Evolutionary conservation across 257 asterid genomes (phyloP).

Genomic region (Solanum corneliomulleri): DNA sequence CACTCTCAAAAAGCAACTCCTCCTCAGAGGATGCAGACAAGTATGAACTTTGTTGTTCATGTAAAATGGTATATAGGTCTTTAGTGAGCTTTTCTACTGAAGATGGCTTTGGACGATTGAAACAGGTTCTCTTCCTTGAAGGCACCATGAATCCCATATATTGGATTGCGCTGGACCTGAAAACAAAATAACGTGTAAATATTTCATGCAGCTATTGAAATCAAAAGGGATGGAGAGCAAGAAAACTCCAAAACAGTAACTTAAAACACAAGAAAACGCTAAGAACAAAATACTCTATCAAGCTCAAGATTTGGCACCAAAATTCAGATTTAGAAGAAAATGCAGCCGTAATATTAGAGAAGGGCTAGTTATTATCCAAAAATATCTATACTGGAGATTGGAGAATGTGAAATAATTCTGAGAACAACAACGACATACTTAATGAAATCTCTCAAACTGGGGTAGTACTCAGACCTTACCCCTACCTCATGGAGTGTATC

Average conservation of each 20-base stretch:
- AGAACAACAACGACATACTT: neutral
- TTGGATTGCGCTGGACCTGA: conserved; percentile 25
- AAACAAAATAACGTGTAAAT: neutral
- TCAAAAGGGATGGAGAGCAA: neutral
- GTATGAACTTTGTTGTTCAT: conserved; percentile 70
- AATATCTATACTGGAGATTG: neutral
- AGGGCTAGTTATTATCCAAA: neutral
- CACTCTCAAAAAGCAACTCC: conserved; percentile 76
- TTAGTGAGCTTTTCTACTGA: conserved; percentile 79
- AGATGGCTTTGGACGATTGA: conserved; percentile 71
- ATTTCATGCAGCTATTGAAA: neutral
- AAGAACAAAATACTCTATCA: neutral
- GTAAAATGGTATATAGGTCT: conserved; percentile 79
- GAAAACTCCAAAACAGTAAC: neutral
- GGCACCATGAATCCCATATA: conserved; percentile 83
- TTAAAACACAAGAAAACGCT: neutral
- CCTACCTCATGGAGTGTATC: neutral
- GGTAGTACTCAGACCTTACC: neutral
- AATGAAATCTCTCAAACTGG: neutral
- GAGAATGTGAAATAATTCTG: neutral
- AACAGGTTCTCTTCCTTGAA: conserved; percentile 85
- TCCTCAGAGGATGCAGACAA: conserved; percentile 82
- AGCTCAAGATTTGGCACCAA: neutral
- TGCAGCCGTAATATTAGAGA: neutral
- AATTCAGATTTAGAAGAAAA: neutral